Evolutionary conservation across 73 alveolate genomes (phyloP).

Genomic region (Durusdinium trenchii): DNA sequence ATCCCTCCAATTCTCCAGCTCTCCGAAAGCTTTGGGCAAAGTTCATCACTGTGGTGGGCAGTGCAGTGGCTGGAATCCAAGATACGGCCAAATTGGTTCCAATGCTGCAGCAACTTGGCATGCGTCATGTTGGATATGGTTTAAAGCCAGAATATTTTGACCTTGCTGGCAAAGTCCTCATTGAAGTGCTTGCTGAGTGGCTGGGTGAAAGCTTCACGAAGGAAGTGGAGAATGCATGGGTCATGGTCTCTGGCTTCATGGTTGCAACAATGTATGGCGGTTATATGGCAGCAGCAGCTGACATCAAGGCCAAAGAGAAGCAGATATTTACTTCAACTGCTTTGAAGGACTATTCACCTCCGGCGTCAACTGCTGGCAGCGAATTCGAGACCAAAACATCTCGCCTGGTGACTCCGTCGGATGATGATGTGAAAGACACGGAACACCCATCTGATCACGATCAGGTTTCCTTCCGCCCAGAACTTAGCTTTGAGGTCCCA

Average conservation of each 20-base stretch:
- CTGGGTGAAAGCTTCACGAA: constrained; percentile 75
- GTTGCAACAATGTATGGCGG: constrained; percentile 74
- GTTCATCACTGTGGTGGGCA: constrained; percentile 66
- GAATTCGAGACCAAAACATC: constrained; percentile 25
- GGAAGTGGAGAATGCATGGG: constrained; percentile 91
- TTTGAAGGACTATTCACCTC: constrained; percentile 31
- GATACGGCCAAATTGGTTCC: constrained; percentile 54
- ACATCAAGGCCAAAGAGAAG: constrained; percentile 48
- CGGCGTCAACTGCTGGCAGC: constrained; percentile 45
- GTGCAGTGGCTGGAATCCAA: constrained; percentile 84
- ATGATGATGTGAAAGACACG: not conserved
- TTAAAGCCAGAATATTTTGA: constrained; percentile 52
- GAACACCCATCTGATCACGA: not conserved
- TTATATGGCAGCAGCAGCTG: not conserved
- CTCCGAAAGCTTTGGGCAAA: constrained; percentile 76
- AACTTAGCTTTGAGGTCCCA: not conserved
- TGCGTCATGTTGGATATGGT: constrained; percentile 76
- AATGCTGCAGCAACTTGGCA: constrained; percentile 68
- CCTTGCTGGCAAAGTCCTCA: constrained; percentile 48
- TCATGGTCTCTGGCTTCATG: constrained; percentile 87
- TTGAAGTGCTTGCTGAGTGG: constrained; percentile 83
- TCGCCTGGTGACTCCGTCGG: not conserved
- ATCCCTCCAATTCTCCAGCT: constrained; percentile 66
- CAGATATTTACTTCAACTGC: not conserved
- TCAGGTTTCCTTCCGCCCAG: not conserved